phyloP scores from a whole-genome alignment of 2,329 filamentous ascomycete genomes.

The Byssoonygena ceratinophila region DNA sequence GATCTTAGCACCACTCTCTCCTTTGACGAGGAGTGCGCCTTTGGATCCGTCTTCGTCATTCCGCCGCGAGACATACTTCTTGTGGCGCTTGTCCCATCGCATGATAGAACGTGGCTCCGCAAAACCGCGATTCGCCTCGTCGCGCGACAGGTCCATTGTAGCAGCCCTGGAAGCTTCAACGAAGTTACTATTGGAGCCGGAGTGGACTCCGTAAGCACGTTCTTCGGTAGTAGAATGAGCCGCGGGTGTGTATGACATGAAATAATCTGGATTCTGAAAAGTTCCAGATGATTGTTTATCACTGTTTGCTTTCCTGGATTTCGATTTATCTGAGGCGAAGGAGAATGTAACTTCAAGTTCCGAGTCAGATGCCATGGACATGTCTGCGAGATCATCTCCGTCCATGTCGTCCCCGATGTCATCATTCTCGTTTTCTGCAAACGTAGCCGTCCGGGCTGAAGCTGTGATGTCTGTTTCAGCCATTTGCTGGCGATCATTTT shows the following conservation, averaged over 20 bases:
- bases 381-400: conserved; percentile 37
- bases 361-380: conserved; percentile 50
- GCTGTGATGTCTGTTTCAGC: background rate
- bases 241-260: conserved; percentile 91
- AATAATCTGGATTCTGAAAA: conserved; percentile 78
- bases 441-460: background rate
- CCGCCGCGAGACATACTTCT: conserved; percentile 81
- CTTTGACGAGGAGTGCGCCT: conserved; percentile 64
- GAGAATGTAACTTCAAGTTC: conserved; percentile 63
- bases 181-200: conserved; percentile 67
- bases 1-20: conserved; percentile 92
- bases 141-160: conserved; percentile 85
- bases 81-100: conserved; percentile 95
- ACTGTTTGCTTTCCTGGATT: conserved; percentile 44
- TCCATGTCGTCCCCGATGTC: conserved; percentile 34
- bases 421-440: conserved; percentile 34
- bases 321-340: conserved; percentile 41
- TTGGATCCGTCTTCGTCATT: conserved; percentile 93
- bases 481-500: conserved; percentile 22
- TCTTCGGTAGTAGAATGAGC: conserved; percentile 74
- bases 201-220: conserved; percentile 84
- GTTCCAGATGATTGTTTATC: conserved; percentile 9
- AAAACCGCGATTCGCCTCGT: conserved; percentile 68
- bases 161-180: conserved; percentile 74
- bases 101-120: conserved; percentile 64